Evolutionary conservation across 202 grass and related monocot genomes (phyloP), one percentile per base, ranked within the genome.

Genomic region (Musa balbisiana): DNA sequence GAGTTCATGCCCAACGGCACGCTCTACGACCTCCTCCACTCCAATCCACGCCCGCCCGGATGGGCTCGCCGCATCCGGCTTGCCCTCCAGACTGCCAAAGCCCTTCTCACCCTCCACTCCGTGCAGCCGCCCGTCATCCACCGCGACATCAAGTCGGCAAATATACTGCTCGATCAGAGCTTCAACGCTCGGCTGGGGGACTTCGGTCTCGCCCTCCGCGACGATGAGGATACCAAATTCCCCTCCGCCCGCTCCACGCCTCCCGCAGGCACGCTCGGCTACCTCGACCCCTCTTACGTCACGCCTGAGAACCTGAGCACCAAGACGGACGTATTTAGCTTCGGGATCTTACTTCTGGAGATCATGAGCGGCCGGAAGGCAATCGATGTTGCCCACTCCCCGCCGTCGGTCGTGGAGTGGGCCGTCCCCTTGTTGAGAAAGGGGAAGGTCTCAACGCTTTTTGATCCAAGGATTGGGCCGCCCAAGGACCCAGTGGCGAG

Each of bases 321-420:
- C 78, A 99, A 99, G 84, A 99, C 95, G 1, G 91, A 99, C 73
- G 95, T 99, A 17, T 99, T 99, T 84, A 99, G 95, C 87, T 99
- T 99, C 68, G 95, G 91, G 75, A 99, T 99, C 82, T 89, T 99
- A 69, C 87, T 99, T 23, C 89, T 99, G 4, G 95, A 99, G 86
- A 99, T 99, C 69, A 90, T 99, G 82, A 99, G 95, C 80, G 95
- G 95, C 1, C 83, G 95, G 76, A 92, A 90, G 83, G 91, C 95
- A 53, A 99, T 99, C 74, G 95, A 99, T 68, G 89, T 99, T 1
- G 91, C 86, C 71, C 85, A 92, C 77, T 99, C 95, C 53, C 95
- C 91, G 16, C 95, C 95, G 10, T 94, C 91, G 3, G 91, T 99
- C 16, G 89, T 94, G 29, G 95, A 99, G 80, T 99, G 95, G 95